Evolutionary conservation across 2,329 filamentous ascomycete species (phyloP).

Genomic region (Aureobasidium vineae): DNA sequence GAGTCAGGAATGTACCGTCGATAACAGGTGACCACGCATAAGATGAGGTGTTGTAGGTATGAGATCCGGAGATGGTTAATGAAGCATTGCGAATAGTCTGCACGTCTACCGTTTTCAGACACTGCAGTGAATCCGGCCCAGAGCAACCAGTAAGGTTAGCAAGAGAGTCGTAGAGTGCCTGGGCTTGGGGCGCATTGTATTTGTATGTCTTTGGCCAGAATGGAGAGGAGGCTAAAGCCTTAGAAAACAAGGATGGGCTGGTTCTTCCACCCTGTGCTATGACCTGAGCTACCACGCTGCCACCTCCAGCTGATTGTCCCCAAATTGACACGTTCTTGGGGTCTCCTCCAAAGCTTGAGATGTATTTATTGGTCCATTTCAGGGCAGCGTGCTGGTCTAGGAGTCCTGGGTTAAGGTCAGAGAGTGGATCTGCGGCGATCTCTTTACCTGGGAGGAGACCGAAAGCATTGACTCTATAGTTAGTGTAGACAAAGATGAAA

Average conservation of each 20-base stretch:
- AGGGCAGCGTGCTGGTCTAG: conserved; percentile 52
- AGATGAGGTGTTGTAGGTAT: conserved; percentile 56
- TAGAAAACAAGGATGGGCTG: conserved; percentile 49
- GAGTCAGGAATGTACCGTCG: conserved; percentile 54
- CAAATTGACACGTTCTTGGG: conserved; percentile 42
- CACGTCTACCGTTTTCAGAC: conserved; percentile 55
- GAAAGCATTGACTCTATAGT: conserved; percentile 59
- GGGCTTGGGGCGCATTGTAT: conserved; percentile 52
- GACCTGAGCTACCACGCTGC: conserved; percentile 53
- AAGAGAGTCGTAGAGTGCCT: conserved; percentile 52
- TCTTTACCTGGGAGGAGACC: conserved; percentile 55
- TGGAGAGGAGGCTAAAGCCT: conserved; percentile 54
- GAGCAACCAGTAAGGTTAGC: conserved; percentile 51
- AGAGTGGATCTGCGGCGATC: conserved; percentile 45
- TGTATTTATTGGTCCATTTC: conserved; percentile 53
- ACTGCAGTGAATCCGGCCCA: conserved; percentile 50
- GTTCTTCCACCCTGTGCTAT: conserved; percentile 50
- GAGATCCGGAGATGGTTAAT: conserved; percentile 49
- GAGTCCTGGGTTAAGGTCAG: conserved; percentile 51
- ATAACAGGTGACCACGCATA: conserved; percentile 63
- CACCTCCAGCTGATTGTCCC: conserved; percentile 56
- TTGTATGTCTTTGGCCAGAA: conserved; percentile 61
- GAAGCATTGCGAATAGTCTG: conserved; percentile 55
- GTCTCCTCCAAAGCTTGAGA: conserved; percentile 50
- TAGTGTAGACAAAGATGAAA: conserved; percentile 53